phyloP scores from a whole-genome alignment of 2,329 filamentous ascomycete genomes.

The Aspergillus brasiliensis region DNA sequence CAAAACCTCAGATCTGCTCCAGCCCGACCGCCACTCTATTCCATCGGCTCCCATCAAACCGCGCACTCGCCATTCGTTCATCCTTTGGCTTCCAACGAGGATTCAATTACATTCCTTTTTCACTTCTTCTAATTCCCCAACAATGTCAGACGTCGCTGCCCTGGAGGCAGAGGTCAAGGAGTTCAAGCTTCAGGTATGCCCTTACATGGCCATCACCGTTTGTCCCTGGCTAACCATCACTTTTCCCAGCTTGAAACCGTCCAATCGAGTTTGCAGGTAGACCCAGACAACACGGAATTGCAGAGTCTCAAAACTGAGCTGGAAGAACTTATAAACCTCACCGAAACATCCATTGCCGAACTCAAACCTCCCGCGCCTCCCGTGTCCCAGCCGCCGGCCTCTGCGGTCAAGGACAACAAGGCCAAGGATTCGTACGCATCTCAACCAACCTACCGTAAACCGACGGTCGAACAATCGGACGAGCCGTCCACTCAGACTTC shows the following conservation, averaged over 20 bases:
- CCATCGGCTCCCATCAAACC: not conserved
- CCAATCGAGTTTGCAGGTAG: constrained; percentile 72
- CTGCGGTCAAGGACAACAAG: constrained; percentile 70
- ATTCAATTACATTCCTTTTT: not conserved
- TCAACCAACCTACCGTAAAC: constrained; percentile 60
- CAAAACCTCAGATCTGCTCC: constrained; percentile 5
- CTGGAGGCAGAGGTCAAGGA: constrained; percentile 58
- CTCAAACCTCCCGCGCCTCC: constrained; percentile 65
- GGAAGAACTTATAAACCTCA: constrained; percentile 75
- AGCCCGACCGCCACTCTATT: not conserved
- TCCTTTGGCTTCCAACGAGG: not conserved
- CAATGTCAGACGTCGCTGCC: constrained; percentile 47
- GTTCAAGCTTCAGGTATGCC: constrained; percentile 49
- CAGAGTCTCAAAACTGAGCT: constrained; percentile 77
- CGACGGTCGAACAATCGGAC: constrained; percentile 41
- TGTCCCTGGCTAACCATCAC: constrained; percentile 13
- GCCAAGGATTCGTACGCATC: constrained; percentile 79
- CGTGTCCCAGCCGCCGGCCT: constrained; percentile 49
- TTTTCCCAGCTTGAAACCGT: constrained; percentile 73
- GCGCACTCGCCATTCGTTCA: not conserved
- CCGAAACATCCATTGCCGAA: constrained; percentile 79
- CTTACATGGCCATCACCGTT: not conserved
- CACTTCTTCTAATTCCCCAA: constrained; percentile 9
- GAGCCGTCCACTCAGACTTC: constrained; percentile 58
- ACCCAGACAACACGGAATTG: constrained; percentile 78